Evolutionary conservation across 495 filamentous ascomycete species (phyloP), one percentile per base, ranked within the genome.

Genomic region (Neurospora sp.): DNA sequence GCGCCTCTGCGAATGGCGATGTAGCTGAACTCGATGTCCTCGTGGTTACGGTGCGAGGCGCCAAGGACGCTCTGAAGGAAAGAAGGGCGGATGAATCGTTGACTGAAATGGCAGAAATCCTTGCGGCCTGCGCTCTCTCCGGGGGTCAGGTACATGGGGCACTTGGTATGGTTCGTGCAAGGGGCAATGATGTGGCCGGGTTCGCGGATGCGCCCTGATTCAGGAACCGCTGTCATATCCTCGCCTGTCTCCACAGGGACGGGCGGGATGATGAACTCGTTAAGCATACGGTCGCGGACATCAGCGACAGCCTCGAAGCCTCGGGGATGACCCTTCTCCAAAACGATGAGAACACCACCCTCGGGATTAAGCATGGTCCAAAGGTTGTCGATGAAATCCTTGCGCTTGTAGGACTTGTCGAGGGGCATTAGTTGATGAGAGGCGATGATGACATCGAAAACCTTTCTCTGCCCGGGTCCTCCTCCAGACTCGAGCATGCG

Each of bases 281-380:
- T 88, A 0, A 98, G 88, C 4, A 99, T 83, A 74, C 91, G 88
- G 62, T 92, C 83, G 36, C 96, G 90, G 7, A 94, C 94, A 45
- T 90, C 89, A 31, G 94, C 94, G 70, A 99, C 90, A 2, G 93
- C 90, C 81, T 99, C 96, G 74, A 99, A 99, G 0, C 96, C 96
- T 34, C 91, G 89, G 42, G 94, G 93, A 24, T 94, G 87, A 4
- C 94, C 96, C 82, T 98, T 99, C 79, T 99, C 96, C 34, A 97
- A 79, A 2, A 99, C 82, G 71, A 99, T 89, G 11, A 99, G 85
- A 11, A 98, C 87, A 62, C 96, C 96, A 13, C 96, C 96, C 38
- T 92, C 86, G 9, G 93, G 93, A 36, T 91, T 91, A 1, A 98
- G 86, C 72, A 97, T 87, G 6, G 89, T 87, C 96, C 96, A 99